A percentile compares a stretch with the other conserved stretches of the same genome.
These are phyloP conservation scores for Stachybotrys chartarum DNA, from an alignment of 2,329 filamentous ascomycete species.

Conservation along the genomic window DNA sequence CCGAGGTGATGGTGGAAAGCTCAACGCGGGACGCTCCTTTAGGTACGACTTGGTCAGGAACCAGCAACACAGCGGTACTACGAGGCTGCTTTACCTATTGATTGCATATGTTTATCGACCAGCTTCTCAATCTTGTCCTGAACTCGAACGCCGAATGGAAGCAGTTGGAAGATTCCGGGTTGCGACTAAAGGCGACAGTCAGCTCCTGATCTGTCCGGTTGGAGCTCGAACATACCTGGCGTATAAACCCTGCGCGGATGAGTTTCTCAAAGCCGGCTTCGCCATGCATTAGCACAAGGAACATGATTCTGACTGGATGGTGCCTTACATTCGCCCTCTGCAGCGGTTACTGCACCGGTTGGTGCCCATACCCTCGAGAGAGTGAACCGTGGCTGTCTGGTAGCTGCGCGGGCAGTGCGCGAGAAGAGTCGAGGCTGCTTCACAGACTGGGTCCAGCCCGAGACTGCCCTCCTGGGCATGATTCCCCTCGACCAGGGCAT, in stretches of 20 bases:
- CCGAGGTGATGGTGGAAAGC: constrained; percentile 78
- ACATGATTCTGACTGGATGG: not conserved
- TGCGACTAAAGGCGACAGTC: constrained; percentile 51
- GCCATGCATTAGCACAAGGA: constrained; percentile 9
- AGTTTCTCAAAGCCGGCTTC: constrained; percentile 60
- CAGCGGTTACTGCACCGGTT: constrained; percentile 58
- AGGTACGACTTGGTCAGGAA: constrained; percentile 3
- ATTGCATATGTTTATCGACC: constrained; percentile 84
- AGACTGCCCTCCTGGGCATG: constrained; percentile 3
- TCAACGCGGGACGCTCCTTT: constrained; percentile 72
- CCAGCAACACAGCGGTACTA: not conserved
- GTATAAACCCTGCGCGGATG: constrained; percentile 63
- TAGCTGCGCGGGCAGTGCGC: constrained; percentile 24
- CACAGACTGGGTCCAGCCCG: constrained; percentile 2
- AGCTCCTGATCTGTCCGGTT: constrained; percentile 1
- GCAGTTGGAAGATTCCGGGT: constrained; percentile 84
- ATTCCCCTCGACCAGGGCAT: not conserved
- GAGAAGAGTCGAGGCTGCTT: constrained; percentile 13
- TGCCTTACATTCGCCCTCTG: constrained; percentile 43
- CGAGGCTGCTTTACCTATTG: constrained; percentile 45
- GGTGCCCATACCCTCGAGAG: constrained; percentile 76
- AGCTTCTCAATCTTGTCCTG: constrained; percentile 81
- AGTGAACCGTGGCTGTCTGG: constrained; percentile 18
- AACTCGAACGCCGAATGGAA: constrained; percentile 79
- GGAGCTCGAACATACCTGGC: constrained; percentile 48